Evolutionary conservation across 2,329 filamentous ascomycete species (phyloP).

Genomic region (Aspergillus ibericus): DNA sequence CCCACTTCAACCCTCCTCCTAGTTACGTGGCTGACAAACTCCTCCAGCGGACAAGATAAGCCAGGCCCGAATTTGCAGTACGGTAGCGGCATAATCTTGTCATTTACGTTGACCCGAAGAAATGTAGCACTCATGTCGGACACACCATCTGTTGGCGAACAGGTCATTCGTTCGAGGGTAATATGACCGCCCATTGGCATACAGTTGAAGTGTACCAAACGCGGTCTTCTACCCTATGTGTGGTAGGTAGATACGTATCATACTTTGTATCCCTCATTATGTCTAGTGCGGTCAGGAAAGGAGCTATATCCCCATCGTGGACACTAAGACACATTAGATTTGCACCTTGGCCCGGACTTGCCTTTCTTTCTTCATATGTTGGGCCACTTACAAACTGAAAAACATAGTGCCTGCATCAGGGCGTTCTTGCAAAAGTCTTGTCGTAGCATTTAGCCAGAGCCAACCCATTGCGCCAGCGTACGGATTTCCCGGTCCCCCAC

Average conservation of each 20-base stretch:
- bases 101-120: conserved; percentile 59
- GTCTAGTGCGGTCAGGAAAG: conserved; percentile 54
- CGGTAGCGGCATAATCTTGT: conserved; percentile 53
- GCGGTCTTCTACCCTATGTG: conserved; percentile 46
- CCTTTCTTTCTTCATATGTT: background rate
- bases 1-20: conserved; percentile 46
- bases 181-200: conserved; percentile 59
- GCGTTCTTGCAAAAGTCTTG: conserved; percentile 49
- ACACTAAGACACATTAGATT: conserved; percentile 35
- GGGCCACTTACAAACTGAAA: conserved; percentile 54
- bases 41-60: conserved; percentile 47
- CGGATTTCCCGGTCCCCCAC: conserved; percentile 57
- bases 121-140: conserved; percentile 30
- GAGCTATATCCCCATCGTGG: conserved; percentile 60
- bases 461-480: conserved; percentile 57
- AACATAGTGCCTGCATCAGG: conserved; percentile 51
- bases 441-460: conserved; percentile 60
- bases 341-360: background rate
- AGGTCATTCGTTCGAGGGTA: conserved; percentile 55
- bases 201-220: conserved; percentile 58
- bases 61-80: conserved; percentile 51
- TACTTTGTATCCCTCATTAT: conserved; percentile 45
- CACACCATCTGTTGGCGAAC: conserved; percentile 25
- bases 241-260: conserved; percentile 47
- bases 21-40: conserved; percentile 46